Percentiles rank a stretch among this genome's conserved stretches.
phyloP scores from a whole-genome alignment of 1,284 basidiomycete genomes.

The Tylopilus sp. region DNA sequence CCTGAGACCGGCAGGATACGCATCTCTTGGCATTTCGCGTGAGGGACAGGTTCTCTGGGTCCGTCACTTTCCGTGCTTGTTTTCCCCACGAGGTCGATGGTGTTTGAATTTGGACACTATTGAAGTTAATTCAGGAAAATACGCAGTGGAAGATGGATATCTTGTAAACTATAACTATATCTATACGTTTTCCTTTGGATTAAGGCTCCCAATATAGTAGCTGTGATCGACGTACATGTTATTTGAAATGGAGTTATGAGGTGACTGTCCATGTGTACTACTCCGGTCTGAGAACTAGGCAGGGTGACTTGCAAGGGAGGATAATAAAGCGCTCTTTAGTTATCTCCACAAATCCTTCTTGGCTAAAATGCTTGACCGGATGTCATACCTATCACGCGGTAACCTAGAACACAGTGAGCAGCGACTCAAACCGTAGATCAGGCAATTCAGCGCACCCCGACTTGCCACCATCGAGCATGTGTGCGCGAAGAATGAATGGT shows the following conservation, averaged over 20 bases:
- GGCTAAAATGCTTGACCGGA: neutral
- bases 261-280: neutral
- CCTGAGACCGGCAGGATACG: neutral
- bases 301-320: neutral
- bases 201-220: neutral
- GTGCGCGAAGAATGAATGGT: neutral
- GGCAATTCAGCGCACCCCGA: neutral
- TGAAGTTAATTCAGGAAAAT: neutral
- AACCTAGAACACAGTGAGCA: neutral
- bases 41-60: neutral
- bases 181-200: neutral
- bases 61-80: neutral
- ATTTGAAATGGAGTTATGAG: neutral
- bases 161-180: neutral
- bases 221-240: neutral
- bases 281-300: neutral
- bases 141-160: neutral
- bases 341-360: neutral
- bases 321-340: neutral
- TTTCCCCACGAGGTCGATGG: neutral
- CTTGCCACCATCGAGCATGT: neutral
- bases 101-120: neutral
- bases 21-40: neutral
- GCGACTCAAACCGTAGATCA: neutral
- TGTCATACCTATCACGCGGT: neutral